These are phyloP conservation scores for Starmerella cellae DNA, from an alignment of 805 yeast species.

Conservation along the genomic window DNA sequence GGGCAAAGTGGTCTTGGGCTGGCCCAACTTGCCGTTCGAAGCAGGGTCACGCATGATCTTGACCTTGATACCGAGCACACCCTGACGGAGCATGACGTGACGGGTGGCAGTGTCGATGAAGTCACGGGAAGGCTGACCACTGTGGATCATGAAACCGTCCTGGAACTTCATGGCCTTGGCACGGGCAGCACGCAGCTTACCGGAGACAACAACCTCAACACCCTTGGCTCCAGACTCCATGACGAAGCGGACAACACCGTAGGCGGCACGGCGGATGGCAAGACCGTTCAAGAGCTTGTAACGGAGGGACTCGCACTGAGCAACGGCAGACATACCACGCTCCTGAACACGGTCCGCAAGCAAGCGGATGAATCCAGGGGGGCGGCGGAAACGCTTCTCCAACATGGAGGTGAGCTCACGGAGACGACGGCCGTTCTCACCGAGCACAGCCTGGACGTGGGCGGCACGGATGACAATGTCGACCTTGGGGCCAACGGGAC, in stretches of 20 bases:
- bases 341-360: conserved; percentile 99
- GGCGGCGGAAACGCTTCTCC: conserved; percentile 96
- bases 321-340: conserved; percentile 98
- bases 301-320: conserved; percentile 98
- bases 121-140: conserved; percentile 99
- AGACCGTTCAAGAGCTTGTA: conserved; percentile 97
- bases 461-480: conserved; percentile 98
- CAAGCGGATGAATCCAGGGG: conserved; percentile 83
- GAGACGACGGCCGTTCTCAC: conserved; percentile 99
- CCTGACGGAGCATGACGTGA: conserved; percentile 99
- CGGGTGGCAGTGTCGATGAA: conserved; percentile 98
- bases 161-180: conserved; percentile 99
- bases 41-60: conserved; percentile 99
- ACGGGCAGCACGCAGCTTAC: conserved; percentile 99
- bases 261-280: conserved; percentile 99
- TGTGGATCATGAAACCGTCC: conserved; percentile 99
- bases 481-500: conserved; percentile 95
- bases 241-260: conserved; percentile 99
- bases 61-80: conserved; percentile 98
- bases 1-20: conserved; percentile 54
- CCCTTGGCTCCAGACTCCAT: conserved; percentile 99
- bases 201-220: conserved; percentile 99
- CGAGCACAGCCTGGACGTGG: conserved; percentile 95
- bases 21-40: conserved; percentile 28
- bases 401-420: conserved; percentile 94